Evolutionary conservation across 331 rosid genomes (phyloP).

Genomic region (Spiraea crenata): DNA sequence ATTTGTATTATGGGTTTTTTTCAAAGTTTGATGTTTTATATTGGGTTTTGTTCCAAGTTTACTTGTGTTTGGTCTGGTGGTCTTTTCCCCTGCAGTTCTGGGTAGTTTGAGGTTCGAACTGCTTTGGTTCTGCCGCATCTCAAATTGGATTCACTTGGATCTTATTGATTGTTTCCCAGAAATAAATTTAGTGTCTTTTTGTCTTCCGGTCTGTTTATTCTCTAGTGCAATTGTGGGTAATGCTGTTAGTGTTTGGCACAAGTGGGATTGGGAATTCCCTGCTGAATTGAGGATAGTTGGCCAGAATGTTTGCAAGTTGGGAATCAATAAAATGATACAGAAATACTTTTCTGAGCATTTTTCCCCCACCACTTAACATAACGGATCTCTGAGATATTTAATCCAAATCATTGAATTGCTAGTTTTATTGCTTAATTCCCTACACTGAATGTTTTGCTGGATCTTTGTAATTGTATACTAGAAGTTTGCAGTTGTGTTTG

Average conservation of each 20-base stretch:
- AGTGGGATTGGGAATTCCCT: background rate
- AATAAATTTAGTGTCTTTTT: background rate
- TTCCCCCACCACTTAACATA: background rate
- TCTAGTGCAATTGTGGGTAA: background rate
- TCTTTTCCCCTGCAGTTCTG: background rate
- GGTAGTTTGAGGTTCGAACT: background rate
- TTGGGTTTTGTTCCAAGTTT: no score
- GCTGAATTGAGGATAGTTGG: background rate
- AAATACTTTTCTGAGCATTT: background rate
- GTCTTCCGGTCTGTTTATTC: background rate
- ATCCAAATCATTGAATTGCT: background rate
- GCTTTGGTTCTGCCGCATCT: background rate
- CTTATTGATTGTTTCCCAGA: background rate
- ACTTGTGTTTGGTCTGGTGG: no score
- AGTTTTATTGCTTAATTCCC: background rate
- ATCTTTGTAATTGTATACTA: background rate
- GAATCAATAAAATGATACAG: background rate
- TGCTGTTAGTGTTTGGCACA: background rate
- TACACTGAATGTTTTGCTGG: no score
- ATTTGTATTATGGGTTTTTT: background rate
- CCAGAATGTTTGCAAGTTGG: background rate
- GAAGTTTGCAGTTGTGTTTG: background rate
- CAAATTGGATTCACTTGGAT: background rate
- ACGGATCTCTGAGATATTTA: background rate
- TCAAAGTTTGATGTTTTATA: background rate